phyloP scores from a whole-genome alignment of 2,329 filamentous ascomycete genomes.

The Ascochyta rabiei region DNA sequence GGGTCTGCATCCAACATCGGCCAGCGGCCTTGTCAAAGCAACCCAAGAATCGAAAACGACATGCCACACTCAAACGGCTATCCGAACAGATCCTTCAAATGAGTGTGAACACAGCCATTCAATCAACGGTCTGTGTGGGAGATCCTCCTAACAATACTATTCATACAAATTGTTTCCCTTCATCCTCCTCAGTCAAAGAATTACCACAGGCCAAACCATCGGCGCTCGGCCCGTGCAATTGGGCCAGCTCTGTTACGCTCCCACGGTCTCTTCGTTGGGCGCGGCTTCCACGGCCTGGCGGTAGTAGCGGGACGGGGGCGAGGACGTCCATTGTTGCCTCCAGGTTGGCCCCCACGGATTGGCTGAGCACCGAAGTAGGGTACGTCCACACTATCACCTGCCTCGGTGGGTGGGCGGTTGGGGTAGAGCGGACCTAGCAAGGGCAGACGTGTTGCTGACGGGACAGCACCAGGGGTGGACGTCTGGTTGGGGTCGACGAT shows the following conservation, averaged over 20 bases:
- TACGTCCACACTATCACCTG: constrained; percentile 23
- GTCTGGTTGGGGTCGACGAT: too few species aligned
- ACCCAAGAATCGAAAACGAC: background rate
- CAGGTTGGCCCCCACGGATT: background rate
- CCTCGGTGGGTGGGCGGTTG: constrained; percentile 7
- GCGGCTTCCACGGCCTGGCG: constrained; percentile 7
- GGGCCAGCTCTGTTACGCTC: background rate
- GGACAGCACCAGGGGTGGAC: background rate
- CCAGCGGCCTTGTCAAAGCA: background rate
- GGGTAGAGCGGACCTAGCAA: background rate
- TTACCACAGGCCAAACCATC: constrained; percentile 12
- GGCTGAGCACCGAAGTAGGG: constrained; percentile 11
- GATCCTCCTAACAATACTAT: background rate
- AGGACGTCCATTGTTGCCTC: background rate
- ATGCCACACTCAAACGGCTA: background rate
- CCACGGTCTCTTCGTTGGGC: constrained; percentile 2
- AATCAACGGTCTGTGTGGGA: background rate
- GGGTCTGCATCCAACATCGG: background rate
- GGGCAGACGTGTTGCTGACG: background rate
- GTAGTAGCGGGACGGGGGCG: background rate
- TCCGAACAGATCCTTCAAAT: constrained; percentile 4
- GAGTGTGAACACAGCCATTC: constrained; percentile 3
- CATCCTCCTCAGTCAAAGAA: background rate
- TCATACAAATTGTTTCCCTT: background rate
- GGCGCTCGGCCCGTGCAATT: background rate